phyloP scores from a whole-genome alignment of 225 moss, liverwort and hornwort species.

The Sphagnum tenellum region DNA sequence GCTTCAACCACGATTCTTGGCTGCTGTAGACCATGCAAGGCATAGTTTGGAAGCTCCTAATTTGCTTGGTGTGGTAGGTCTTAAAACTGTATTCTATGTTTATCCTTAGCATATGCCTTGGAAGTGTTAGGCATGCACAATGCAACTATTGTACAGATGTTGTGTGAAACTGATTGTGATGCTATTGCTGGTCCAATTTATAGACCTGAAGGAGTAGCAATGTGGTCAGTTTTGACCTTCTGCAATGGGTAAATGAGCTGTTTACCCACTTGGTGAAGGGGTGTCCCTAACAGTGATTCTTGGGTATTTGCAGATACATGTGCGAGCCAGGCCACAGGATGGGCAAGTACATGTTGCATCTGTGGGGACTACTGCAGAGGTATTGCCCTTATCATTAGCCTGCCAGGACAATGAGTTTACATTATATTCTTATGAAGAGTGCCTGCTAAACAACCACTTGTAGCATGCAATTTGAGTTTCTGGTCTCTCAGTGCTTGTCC shows the following conservation, averaged over 20 bases:
- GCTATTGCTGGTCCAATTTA: too few species aligned
- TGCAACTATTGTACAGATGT: too few species aligned
- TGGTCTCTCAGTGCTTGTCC: not conserved
- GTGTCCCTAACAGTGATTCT: too few species aligned
- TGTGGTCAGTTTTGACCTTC: too few species aligned
- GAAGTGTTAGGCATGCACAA: too few species aligned
- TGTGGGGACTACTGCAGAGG: constrained; percentile 97
- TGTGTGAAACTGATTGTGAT: too few species aligned
- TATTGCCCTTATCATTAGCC: constrained; percentile 10
- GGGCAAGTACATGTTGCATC: constrained; percentile 64
- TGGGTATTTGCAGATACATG: constrained; percentile 45
- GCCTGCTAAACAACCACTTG: too few species aligned
- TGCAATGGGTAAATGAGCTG: not conserved
- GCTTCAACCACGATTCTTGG: constrained; percentile 83
- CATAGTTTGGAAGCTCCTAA: constrained; percentile 67
- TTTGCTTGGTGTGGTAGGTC: constrained; percentile 65
- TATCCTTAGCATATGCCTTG: too few species aligned
- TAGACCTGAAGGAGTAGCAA: too few species aligned
- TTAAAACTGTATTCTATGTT: not conserved
- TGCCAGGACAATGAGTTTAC: too few species aligned
- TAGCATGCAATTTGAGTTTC: not conserved
- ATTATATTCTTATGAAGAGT: too few species aligned
- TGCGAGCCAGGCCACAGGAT: constrained; percentile 50
- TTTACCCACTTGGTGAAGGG: too few species aligned
- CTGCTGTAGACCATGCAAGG: constrained; percentile 89